Base-by-base conservation (phyloP, 441 rosid genomes). In the Dalechampia spathulata region DNA sequence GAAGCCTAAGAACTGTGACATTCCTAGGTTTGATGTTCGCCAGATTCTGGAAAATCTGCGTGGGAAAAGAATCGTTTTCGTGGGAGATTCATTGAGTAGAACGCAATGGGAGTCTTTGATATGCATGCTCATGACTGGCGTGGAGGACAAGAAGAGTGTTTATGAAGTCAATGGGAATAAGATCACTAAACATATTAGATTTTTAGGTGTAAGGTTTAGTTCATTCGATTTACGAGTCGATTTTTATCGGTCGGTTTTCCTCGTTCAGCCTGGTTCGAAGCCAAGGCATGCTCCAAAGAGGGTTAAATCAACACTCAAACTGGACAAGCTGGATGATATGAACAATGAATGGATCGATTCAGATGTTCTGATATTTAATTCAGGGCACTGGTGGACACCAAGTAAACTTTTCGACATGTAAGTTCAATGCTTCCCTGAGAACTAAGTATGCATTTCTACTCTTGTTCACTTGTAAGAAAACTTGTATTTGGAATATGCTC, bases 341-440 rank as follows among this genome's bases (percentile, higher is more conserved):
- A 78, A 79, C 82, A 67, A 75, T 23, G 83, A 85, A 66, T 85
- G 94, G 89, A 68, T 78, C 57, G 81, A 83, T 71, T 67, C 89
- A 15, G 94, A 85, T 56, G 65, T 73, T 68, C 62, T 85, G 61
- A 62, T 85, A 37, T 80, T 85, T 55, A 85, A 85, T 66, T 74
- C 94, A n/a, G 89, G 87, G 48, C 94, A 83, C 39, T 85, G 89
- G 94, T 85, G 94, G 89, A 80, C 77, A 3, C 76, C 73, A 14
- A 77, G 76, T 19, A 83, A 82, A 73, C 89, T 85, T 44, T 85
- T 80, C 41, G 82, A 85, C 46, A 68, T 78, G 93, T 85, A 75
- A 78, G 86, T 66, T 52, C 38, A 47, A 52, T 54, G 10, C 58
- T 47, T 45, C 20, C 55, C 19, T 40, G 7, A 41, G 15, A 1